Conservation (phyloP, 2,329 filamentous ascomycete genomes). For the Didymellaceae sp. region DNA sequence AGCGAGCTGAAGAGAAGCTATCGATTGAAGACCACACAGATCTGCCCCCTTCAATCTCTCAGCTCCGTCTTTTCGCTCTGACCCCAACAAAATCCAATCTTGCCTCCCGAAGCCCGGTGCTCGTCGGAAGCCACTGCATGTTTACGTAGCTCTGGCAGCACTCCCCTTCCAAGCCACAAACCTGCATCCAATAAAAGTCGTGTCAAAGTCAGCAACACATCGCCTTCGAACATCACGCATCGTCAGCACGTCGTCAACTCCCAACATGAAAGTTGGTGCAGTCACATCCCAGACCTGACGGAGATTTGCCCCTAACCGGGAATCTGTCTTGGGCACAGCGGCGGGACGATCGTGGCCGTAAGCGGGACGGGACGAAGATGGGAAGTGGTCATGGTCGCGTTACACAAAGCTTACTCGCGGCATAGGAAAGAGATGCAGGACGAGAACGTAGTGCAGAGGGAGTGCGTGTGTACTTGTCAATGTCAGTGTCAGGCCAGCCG, state of each 20-base stretch:
- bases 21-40: background rate
- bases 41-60: background rate
- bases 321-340: slow-evolving; percentile 30
- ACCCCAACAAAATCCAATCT: slow-evolving; percentile 9
- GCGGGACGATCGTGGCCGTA: slow-evolving; percentile 13
- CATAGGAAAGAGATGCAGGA: slow-evolving; percentile 21
- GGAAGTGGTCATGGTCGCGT: slow-evolving; percentile 14
- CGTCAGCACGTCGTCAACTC: slow-evolving; percentile 3
- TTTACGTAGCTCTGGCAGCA: background rate
- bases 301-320: slow-evolving; percentile 7
- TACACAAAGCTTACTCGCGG: slow-evolving; percentile 23
- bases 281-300: background rate
- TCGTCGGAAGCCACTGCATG: slow-evolving; percentile 20
- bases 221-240: background rate
- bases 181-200: slow-evolving; percentile 2
- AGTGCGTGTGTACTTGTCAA: slow-evolving; percentile 13
- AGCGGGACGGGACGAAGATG: slow-evolving; percentile 13
- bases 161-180: slow-evolving; percentile 2
- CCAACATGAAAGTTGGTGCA: slow-evolving; percentile 2
- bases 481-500: slow-evolving; percentile 17
- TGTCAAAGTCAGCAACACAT: slow-evolving; percentile 9
- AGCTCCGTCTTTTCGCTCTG: slow-evolving; percentile 3
- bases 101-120: slow-evolving; percentile 21
- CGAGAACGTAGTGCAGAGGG: slow-evolving; percentile 17
- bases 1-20: background rate